phyloP scores from a whole-genome alignment of 1,284 basidiomycete genomes.

The Moesziomyces parantarcticus region DNA sequence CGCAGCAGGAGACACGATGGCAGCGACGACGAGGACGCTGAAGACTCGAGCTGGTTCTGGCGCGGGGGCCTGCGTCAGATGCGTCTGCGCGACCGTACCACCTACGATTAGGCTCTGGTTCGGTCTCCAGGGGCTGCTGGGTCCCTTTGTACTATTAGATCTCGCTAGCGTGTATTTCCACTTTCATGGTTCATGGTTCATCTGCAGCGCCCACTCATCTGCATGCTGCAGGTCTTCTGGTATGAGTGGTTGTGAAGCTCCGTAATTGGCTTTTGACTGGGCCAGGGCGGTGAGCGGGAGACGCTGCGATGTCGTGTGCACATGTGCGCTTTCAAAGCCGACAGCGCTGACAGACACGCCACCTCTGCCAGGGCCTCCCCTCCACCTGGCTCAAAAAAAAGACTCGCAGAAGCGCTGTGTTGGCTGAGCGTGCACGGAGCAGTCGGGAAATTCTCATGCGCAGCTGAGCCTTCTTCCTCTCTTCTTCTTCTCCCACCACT shows the following conservation, averaged over 20 bases:
- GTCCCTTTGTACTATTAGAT: slow-evolving; percentile 13
- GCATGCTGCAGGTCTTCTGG: no score
- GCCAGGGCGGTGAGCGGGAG: no score
- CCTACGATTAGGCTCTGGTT: slow-evolving; percentile 34
- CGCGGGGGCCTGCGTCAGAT: slow-evolving; percentile 50
- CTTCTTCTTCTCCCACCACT: neutral
- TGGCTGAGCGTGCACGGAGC: slow-evolving; percentile 23
- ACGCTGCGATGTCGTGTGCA: slow-evolving; percentile 7
- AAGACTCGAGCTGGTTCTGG: slow-evolving; percentile 56
- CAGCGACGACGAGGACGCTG: slow-evolving; percentile 36
- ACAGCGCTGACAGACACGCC: no score
- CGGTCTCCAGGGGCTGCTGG: neutral
- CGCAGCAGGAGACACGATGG: slow-evolving; percentile 18
- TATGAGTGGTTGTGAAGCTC: no score
- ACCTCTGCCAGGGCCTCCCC: neutral
- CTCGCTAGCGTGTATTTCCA: neutral
- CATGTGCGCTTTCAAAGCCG: no score
- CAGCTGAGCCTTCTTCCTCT: neutral
- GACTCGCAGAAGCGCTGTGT: neutral
- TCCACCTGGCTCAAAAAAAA: slow-evolving; percentile 9
- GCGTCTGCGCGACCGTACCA: slow-evolving; percentile 54
- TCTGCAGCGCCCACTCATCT: neutral
- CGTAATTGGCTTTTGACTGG: no score
- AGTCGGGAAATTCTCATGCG: neutral
- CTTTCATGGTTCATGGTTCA: neutral